Percentiles rank a stretch among this genome's conserved stretches.
Conservation (phyloP, 768 basidiomycete species). For the Scleroderma citrinum region DNA sequence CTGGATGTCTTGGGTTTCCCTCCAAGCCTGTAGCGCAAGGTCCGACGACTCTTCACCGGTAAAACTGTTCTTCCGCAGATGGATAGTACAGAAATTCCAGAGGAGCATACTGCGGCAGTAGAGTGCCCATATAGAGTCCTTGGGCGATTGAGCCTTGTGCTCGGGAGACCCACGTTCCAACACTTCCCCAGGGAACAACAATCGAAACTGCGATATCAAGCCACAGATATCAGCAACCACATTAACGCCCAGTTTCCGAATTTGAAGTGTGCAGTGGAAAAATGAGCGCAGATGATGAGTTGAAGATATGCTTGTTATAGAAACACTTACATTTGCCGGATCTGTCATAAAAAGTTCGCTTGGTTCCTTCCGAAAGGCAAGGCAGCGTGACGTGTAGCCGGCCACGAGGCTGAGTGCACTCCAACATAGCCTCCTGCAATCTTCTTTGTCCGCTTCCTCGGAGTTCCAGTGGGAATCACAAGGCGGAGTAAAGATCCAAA, state of each 20-base stretch:
- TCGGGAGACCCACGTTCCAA: constrained; percentile 43
- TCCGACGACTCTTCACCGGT: constrained; percentile 51
- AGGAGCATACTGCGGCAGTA: constrained; percentile 79
- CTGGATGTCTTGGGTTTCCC: constrained; percentile 63
- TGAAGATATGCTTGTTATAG: constrained; percentile 3
- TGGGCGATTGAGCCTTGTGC: constrained; percentile 47
- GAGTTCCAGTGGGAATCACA: constrained; percentile 59
- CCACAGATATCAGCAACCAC: not conserved
- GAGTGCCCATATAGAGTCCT: constrained; percentile 77
- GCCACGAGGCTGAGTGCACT: constrained; percentile 63
- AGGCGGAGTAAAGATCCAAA: constrained; percentile 47
- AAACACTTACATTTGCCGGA: constrained; percentile 53
- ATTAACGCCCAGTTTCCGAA: constrained; percentile 4
- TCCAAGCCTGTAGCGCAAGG: constrained; percentile 54
- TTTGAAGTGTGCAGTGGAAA: not conserved
- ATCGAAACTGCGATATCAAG: constrained; percentile 10
- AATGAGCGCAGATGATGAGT: not conserved
- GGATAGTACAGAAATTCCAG: constrained; percentile 62
- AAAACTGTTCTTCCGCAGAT: constrained; percentile 39
- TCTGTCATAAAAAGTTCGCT: constrained; percentile 56
- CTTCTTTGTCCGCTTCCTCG: constrained; percentile 56
- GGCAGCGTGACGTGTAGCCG: constrained; percentile 62
- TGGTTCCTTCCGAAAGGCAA: constrained; percentile 54
- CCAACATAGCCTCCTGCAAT: constrained; percentile 75
- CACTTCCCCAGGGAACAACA: constrained; percentile 77